A percentile compares a stretch with the other conserved stretches of the same genome.
Conservation (phyloP, 768 basidiomycete species). For the Calocera viscosa region DNA sequence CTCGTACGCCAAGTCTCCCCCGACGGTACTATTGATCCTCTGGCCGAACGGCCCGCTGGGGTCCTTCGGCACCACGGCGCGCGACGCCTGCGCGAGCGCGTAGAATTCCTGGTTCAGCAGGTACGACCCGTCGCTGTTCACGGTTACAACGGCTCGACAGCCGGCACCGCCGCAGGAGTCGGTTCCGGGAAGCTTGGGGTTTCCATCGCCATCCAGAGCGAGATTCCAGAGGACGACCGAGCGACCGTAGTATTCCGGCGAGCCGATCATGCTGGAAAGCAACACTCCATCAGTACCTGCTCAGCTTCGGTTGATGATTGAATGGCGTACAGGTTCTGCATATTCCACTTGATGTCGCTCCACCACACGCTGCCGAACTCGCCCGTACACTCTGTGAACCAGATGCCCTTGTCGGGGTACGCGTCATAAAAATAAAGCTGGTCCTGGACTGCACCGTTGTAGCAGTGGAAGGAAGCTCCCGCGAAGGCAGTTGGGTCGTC, state of each 20-base stretch:
- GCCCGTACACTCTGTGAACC: conserved; percentile 53
- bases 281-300: no score
- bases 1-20: conserved; percentile 45
- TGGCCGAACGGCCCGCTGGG: conserved; percentile 55
- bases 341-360: conserved; percentile 70
- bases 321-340: conserved; percentile 46
- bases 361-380: conserved; percentile 62
- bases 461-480: conserved; percentile 65
- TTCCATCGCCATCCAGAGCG: conserved; percentile 47
- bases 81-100: conserved; percentile 60
- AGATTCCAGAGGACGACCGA: conserved; percentile 67
- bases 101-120: conserved; percentile 63
- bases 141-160: conserved; percentile 53
- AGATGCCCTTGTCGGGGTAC: conserved; percentile 47
- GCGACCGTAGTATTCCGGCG: conserved; percentile 17
- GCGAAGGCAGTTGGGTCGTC: conserved; percentile 20
- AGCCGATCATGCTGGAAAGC: conserved; percentile 16
- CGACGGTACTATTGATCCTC: conserved; percentile 51
- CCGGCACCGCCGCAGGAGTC: conserved; percentile 48
- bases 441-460: conserved; percentile 40
- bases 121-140: conserved; percentile 52
- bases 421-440: conserved; percentile 46
- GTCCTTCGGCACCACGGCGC: conserved; percentile 60
- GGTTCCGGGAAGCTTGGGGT: conserved; percentile 52
- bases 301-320: no score